Conservation (phyloP, 805 yeast genomes). For the Ogataea siamensis region DNA sequence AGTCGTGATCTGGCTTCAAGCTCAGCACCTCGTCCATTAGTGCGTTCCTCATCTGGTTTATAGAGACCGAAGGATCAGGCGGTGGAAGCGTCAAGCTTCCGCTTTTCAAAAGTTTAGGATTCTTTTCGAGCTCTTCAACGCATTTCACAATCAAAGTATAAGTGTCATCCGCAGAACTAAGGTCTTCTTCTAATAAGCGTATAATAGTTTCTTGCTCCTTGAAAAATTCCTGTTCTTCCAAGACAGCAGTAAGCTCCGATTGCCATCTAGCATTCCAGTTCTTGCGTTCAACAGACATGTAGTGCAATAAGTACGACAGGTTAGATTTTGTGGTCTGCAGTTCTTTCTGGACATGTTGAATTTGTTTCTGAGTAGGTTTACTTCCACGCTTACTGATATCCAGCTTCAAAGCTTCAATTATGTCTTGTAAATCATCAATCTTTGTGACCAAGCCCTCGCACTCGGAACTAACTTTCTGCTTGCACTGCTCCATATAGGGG, state of each 20-base stretch:
- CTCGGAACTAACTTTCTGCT: conserved; percentile 67
- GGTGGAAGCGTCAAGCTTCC: conserved; percentile 38
- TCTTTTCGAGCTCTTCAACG: conserved; percentile 71
- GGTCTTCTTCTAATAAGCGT: conserved; percentile 74
- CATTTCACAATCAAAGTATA: conserved; percentile 78
- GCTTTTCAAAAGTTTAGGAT: conserved; percentile 37
- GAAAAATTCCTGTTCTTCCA: conserved; percentile 92
- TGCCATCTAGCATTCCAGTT: conserved; percentile 94
- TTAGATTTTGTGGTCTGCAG: conserved; percentile 53
- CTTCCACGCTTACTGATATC: conserved; percentile 93
- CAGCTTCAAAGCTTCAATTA: conserved; percentile 82
- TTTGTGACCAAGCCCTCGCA: conserved; percentile 71
- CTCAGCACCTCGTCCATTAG: conserved; percentile 76
- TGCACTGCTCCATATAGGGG: conserved; percentile 73
- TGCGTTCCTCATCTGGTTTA: conserved; percentile 67
- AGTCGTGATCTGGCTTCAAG: conserved; percentile 78
- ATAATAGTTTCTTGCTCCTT: conserved; percentile 86
- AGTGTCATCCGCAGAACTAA: conserved; percentile 77
- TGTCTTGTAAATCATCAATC: conserved; percentile 89
- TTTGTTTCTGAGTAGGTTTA: conserved; percentile 70
- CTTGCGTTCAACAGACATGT: conserved; percentile 68
- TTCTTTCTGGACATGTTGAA: conserved; percentile 64
- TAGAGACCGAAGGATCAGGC: conserved; percentile 56
- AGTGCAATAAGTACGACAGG: conserved; percentile 54
- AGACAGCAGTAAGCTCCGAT: conserved; percentile 79